Conservation (phyloP, 495 filamentous ascomycete genomes). For the Penicillium pancosmium region DNA sequence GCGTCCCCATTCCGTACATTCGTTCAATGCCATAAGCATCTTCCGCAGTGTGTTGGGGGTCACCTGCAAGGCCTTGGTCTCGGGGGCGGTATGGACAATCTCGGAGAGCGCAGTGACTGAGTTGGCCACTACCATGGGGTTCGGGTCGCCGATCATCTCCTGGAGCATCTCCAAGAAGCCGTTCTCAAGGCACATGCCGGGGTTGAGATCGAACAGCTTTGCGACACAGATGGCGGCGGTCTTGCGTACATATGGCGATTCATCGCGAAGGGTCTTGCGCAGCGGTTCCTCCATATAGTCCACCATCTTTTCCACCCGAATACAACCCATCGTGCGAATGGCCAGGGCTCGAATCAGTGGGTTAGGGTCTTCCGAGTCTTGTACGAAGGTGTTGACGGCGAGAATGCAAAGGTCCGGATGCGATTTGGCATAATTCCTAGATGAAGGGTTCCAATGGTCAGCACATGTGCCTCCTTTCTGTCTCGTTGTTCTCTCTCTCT, state of each 20-base stretch:
- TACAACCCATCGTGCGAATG: conserved; percentile 99
- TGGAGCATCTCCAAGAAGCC: conserved; percentile 95
- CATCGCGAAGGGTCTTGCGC: conserved; percentile 93
- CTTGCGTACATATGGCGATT: conserved; percentile 98
- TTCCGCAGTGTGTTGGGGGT: conserved; percentile 85
- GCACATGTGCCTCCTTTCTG: conserved; percentile 9
- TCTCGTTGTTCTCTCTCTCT: conserved; percentile 5
- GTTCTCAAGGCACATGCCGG: conserved; percentile 89
- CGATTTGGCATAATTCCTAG: conserved; percentile 99
- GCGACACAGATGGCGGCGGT: conserved; percentile 97
- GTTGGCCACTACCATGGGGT: conserved; percentile 99
- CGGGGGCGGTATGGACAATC: conserved; percentile 87
- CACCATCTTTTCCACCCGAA: conserved; percentile 98
- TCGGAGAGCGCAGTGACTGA: conserved; percentile 91
- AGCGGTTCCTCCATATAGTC: conserved; percentile 99
- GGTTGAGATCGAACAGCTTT: conserved; percentile 95
- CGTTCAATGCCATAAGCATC: conserved; percentile 93
- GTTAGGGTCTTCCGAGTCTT: conserved; percentile 99
- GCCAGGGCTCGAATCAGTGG: conserved; percentile 92
- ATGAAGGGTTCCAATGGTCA: conserved; percentile 14
- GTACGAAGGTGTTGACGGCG: conserved; percentile 98
- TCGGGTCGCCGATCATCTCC: conserved; percentile 95
- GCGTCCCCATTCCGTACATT: conserved; percentile 99
- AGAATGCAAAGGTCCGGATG: conserved; percentile 99
- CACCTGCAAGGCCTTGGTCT: conserved; percentile 83